Conservation (phyloP, 345 rosid species). For the Diplotaxis tenuifolia region DNA sequence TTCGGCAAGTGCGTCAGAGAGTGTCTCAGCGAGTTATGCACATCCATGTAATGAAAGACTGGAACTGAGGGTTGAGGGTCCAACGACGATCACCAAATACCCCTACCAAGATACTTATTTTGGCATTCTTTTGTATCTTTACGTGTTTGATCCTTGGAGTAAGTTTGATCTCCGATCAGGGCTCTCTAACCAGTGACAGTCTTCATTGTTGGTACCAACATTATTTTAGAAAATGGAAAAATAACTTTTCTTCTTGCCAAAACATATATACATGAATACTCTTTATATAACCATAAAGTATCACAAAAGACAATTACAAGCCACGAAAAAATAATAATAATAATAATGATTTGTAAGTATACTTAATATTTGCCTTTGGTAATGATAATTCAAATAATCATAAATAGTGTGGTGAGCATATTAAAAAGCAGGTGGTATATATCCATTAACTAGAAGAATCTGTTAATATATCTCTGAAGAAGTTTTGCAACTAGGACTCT, state of each 20-base stretch:
- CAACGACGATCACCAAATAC: too few species aligned
- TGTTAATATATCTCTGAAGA: slow-evolving; percentile 2
- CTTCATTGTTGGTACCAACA: background rate
- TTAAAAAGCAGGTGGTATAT: background rate
- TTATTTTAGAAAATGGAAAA: background rate
- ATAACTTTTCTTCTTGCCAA: too few species aligned
- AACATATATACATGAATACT: background rate
- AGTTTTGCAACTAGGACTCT: slow-evolving; percentile 17
- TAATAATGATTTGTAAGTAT: background rate
- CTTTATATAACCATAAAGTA: background rate
- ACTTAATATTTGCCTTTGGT: background rate
- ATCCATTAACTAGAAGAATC: background rate
- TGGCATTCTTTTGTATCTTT: too few species aligned
- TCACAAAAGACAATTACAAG: background rate
- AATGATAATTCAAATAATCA: background rate
- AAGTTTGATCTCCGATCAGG: background rate
- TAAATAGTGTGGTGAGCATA: background rate
- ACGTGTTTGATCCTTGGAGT: too few species aligned
- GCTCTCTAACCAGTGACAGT: background rate
- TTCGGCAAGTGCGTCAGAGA: too few species aligned
- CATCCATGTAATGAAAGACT: too few species aligned
- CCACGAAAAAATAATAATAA: background rate
- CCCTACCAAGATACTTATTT: too few species aligned
- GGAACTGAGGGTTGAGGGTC: too few species aligned
- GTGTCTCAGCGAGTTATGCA: too few species aligned